Conservation (phyloP, 2,329 filamentous ascomycete genomes). For the Botrytis deweyae region DNA sequence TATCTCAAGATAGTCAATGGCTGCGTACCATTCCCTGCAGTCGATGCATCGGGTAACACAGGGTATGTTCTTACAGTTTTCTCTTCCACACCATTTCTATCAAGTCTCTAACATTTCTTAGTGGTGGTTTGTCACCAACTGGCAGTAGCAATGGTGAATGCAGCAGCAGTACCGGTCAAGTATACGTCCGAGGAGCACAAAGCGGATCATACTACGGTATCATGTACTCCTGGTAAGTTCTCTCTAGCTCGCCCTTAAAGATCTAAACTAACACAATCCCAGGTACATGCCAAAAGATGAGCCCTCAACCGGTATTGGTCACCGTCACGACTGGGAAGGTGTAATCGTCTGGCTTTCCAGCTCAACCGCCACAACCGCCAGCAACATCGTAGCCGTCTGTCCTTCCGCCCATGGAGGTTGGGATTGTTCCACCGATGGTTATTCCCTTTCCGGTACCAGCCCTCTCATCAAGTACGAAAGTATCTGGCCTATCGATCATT, state of each 20-base stretch:
- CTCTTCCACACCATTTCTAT: background rate
- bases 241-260: constrained; percentile 38
- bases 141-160: constrained; percentile 45
- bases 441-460: constrained; percentile 44
- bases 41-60: constrained; percentile 57
- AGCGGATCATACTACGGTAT: constrained; percentile 47
- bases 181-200: constrained; percentile 48
- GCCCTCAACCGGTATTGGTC: constrained; percentile 44
- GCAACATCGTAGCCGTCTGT: constrained; percentile 49
- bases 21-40: constrained; percentile 62
- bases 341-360: constrained; percentile 51
- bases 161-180: constrained; percentile 48
- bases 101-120: constrained; percentile 19
- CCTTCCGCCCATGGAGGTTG: constrained; percentile 53
- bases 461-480: constrained; percentile 51
- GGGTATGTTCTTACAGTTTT: constrained; percentile 43
- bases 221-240: constrained; percentile 50
- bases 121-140: constrained; percentile 37
- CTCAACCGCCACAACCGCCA: constrained; percentile 35
- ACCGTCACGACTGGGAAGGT: constrained; percentile 58
- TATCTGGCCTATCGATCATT: constrained; percentile 48
- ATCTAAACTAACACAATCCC: constrained; percentile 31
- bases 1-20: constrained; percentile 55
- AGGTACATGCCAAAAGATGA: constrained; percentile 51
- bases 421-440: constrained; percentile 44